Base-by-base conservation (phyloP, 2,329 filamentous ascomycete species). In the Phyllosticta citrichinensis region DNA sequence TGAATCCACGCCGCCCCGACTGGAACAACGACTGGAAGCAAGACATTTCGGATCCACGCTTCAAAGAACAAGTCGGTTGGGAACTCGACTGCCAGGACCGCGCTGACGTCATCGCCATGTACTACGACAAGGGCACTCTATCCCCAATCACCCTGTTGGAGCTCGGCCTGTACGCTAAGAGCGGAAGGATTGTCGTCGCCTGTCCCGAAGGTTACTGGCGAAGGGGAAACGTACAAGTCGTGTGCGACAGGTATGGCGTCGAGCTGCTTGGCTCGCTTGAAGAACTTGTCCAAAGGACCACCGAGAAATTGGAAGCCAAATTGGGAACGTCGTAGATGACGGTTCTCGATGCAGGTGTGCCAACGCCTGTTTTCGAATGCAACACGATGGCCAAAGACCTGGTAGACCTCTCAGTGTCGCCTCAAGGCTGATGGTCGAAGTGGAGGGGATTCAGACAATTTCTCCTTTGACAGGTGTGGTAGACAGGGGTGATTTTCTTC, bases 71-170 rank as follows among this genome's bases (percentile, higher is more conserved):
- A 68, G 77, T 83, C 0, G 70, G 77, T 30, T 87, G 85, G 84
- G 85, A 88, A 73, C 74, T 87, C 1, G 74, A 79, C 17, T 82
- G 77, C 69, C 79, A 83, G 64, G 79, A 82, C 14, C 63, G 64
- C 1, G 81, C 81, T 0, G 76, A 80, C 65, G 66, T 87, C 5
- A 72, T 87, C 6, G 79, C 81, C 24, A 74, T 87, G 59, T 84
- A 81, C 68, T 83, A 87, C 61, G 77, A 82, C 54, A 73, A 76
- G 1, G 71, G 64, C 2, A 83, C 81, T 0, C 72, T 75, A 55
- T 82, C 83, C 8, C 81, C 82, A 1, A 76, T 87, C 25, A 84
- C 80, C 35, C 70, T 87, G 66, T 70, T 87, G 53, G 85, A 87
- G 71, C 70, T 87, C 19, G 85, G 85, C 0, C 71, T 87, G 3